Evolutionary conservation across 75 land plant genomes (phyloP).

Genomic region (Cryptomeria japonica): DNA sequence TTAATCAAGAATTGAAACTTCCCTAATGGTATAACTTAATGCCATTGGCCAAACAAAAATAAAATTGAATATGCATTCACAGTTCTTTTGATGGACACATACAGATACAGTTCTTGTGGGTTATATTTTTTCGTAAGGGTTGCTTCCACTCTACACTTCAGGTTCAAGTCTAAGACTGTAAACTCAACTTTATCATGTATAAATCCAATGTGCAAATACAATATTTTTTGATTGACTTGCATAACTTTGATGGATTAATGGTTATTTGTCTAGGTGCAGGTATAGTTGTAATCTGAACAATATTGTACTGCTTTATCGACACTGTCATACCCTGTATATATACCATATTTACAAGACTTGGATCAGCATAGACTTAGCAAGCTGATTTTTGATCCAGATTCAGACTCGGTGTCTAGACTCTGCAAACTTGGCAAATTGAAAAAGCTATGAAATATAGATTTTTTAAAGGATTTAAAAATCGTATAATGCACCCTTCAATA

Average conservation of each 20-base stretch:
- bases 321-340: too few species aligned
- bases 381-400: too few species aligned
- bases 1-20: neutral
- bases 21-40: neutral
- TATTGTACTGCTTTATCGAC: too few species aligned
- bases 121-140: neutral
- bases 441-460: too few species aligned
- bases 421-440: too few species aligned
- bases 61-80: neutral
- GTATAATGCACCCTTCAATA: too few species aligned
- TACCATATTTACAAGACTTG: too few species aligned
- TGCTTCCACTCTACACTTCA: neutral
- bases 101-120: neutral
- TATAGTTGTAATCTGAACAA: neutral
- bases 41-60: neutral
- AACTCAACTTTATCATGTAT: neutral
- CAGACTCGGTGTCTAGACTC: too few species aligned
- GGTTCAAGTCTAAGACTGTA: neutral
- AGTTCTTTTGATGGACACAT: neutral
- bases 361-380: too few species aligned
- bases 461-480: too few species aligned
- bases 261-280: neutral
- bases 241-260: neutral
- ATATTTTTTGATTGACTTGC: neutral
- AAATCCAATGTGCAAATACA: neutral